Percentiles rank a stretch among this genome's conserved stretches.
phyloP scores from a whole-genome alignment of 177 flowering plant genomes.

The Vitis hybrid region DNA sequence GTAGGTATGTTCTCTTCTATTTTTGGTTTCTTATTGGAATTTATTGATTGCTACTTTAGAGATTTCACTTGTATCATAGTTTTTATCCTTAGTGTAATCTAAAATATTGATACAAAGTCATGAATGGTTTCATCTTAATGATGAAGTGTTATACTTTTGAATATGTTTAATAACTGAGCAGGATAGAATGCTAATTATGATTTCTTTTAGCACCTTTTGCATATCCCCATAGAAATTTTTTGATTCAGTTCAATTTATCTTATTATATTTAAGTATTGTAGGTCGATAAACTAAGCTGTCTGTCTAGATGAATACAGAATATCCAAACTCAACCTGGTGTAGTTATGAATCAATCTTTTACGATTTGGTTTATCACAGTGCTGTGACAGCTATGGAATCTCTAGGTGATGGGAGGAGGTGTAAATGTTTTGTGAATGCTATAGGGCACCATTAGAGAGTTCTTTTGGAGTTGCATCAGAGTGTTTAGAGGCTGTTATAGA shows the following conservation, averaged over 20 bases:
- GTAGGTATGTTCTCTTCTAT: conserved; percentile 55
- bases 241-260: neutral
- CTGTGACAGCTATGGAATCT: neutral
- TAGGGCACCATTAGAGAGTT: neutral
- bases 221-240: neutral
- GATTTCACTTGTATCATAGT: too few relatives aligned
- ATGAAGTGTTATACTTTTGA: neutral
- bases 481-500: neutral
- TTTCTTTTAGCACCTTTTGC: neutral
- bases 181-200: too few relatives aligned
- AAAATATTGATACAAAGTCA: neutral
- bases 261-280: neutral
- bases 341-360: neutral
- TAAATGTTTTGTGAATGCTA: neutral
- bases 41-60: too few relatives aligned
- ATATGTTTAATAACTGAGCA: too few relatives aligned
- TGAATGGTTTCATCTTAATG: neutral
- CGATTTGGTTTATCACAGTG: neutral
- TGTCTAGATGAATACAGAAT: neutral
- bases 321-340: neutral
- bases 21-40: neutral
- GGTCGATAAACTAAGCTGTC: neutral
- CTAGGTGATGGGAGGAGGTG: neutral
- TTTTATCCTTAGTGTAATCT: too few relatives aligned
- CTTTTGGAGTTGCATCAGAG: neutral